Conservation (phyloP, 441 rosid genomes). For the Geranium incanum region DNA sequence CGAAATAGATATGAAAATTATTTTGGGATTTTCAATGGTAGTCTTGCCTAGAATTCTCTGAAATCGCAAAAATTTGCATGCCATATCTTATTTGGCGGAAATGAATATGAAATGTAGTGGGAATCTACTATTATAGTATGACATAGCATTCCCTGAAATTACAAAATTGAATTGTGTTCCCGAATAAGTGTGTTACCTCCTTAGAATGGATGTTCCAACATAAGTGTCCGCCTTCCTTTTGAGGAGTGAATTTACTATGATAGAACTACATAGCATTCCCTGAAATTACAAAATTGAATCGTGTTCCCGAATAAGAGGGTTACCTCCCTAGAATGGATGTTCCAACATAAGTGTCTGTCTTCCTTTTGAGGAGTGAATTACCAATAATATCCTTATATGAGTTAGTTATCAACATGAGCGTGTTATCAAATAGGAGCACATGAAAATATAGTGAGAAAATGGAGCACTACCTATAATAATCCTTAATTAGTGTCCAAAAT, state of each 20-base stretch:
- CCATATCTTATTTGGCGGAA: background rate
- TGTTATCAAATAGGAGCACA: background rate
- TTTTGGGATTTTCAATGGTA: background rate
- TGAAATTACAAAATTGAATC: background rate
- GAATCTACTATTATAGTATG: background rate
- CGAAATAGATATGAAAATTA: slow-evolving; percentile 3
- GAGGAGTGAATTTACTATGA: background rate
- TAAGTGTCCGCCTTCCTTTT: background rate
- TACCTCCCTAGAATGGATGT: background rate
- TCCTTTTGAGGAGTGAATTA: background rate
- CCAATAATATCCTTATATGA: background rate
- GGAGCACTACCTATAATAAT: background rate
- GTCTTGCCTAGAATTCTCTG: background rate
- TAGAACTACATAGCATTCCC: background rate
- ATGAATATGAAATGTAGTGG: background rate
- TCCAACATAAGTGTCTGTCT: background rate
- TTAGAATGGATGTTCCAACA: background rate
- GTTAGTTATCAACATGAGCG: background rate
- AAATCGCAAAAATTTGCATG: background rate
- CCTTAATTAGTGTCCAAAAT: background rate
- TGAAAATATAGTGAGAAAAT: background rate
- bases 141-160: background rate
- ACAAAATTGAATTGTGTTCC: background rate
- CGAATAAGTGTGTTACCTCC: background rate
- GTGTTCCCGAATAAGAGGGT: background rate